Evolutionary conservation across 1,284 basidiomycete genomes (phyloP), one percentile per base, ranked within the genome.

Genomic region (Phellopilus nigrolimitatus): DNA sequence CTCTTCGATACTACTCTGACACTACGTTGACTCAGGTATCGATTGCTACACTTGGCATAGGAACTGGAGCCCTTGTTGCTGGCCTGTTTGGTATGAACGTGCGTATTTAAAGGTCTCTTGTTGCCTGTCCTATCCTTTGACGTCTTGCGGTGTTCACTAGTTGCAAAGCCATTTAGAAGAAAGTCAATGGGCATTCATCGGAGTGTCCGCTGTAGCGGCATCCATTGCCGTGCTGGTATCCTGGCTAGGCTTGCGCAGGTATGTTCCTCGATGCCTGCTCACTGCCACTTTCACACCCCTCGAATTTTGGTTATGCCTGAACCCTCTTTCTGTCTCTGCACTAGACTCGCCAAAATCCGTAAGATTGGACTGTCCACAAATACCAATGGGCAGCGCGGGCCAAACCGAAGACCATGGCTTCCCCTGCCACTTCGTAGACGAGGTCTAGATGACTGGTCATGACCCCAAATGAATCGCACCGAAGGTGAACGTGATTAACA

Each of bases 1-100:
- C 3, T 48, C 36, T 44, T 28, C 46, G 37, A 46, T 46, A 37
- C 37, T 46, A 19, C 30, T 33, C 45, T 22, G 51, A 22, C 43
- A 47, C 50, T n/a, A 42, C 48, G 31, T 24, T 31, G 10, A 36
- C 51, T 25, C 41, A 86, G 86, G 80, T 95, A 24, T 94, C 91
- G n/a, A 98, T 99, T 57, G 82, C 82, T 22, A 97, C 95, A 0
- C 83, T 97, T 68, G 95, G 95, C 0, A 78, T 98, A 53, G 92
- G 91, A 9, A 79, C 83, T n/a, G 94, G 94, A 0, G 92, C 95
- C n/a, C 73, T 97, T 19, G 72, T 95, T 15, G 92, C 93, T 36
- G 93, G 95, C 3, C 62, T 97, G 8, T 97, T 97, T 61, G 95
- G 95, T 21, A 97, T 97, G 95, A 97, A 97, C 67, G 88, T 93